Evolutionary conservation across 2,329 filamentous ascomycete genomes (phyloP).

Genomic region (Penicillium expansum): DNA sequence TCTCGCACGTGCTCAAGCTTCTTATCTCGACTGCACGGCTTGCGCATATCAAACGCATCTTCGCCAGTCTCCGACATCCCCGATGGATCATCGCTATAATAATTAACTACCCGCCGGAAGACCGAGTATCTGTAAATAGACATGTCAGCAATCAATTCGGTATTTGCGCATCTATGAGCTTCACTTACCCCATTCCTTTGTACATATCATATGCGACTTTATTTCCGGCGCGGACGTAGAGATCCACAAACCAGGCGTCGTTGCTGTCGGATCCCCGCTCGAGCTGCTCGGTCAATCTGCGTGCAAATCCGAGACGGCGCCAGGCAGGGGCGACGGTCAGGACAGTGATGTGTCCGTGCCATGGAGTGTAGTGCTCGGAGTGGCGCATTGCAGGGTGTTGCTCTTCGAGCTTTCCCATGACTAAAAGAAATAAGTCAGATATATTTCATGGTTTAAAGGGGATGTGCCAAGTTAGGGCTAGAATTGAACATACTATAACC

Average conservation of each 20-base stretch:
- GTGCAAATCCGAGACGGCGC: conserved; percentile 81
- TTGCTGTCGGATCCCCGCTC: conserved; percentile 79
- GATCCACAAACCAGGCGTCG: conserved; percentile 89
- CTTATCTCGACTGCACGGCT: conserved; percentile 78
- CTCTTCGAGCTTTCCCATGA: conserved; percentile 95
- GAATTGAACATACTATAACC: conserved; percentile 72
- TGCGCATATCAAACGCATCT: conserved; percentile 97
- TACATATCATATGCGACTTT: conserved; percentile 84
- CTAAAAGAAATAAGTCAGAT: conserved; percentile 47
- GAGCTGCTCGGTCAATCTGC: conserved; percentile 74
- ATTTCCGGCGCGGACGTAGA: conserved; percentile 90
- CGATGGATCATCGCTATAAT: conserved; percentile 83
- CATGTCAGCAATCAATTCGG: conserved; percentile 1
- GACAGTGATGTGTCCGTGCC: conserved; percentile 97
- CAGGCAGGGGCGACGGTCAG: conserved; percentile 87
- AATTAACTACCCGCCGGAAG: conserved; percentile 82
- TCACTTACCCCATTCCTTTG: conserved; percentile 71
- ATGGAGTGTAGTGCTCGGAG: conserved; percentile 93
- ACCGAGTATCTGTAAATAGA: conserved; percentile 62
- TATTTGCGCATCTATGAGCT: neutral
- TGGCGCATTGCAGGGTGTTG: conserved; percentile 71
- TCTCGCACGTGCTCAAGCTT: conserved; percentile 72
- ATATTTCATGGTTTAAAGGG: neutral
- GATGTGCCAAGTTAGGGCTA: neutral
- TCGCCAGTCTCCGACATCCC: conserved; percentile 60